A percentile compares a stretch with the other conserved stretches of the same genome.
Evolutionary conservation across 805 yeast genomes (phyloP).

Genomic region (Nakazawaea ishiwadae): DNA sequence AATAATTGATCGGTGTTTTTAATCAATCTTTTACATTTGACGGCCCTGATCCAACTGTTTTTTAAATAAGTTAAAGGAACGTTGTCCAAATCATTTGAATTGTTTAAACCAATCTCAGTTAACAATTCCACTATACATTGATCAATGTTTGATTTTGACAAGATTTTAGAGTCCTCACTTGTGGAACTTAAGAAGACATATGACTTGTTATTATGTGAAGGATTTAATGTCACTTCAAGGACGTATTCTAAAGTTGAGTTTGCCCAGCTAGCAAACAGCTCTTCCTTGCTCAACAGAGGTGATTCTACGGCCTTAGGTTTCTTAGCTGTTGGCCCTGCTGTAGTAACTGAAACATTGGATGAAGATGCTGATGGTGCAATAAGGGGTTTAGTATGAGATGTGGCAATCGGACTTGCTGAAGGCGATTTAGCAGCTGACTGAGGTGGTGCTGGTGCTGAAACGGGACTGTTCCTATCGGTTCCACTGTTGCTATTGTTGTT

Average conservation of each 20-base stretch:
- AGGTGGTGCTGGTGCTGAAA: constrained; percentile 9
- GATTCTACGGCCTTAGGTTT: not conserved
- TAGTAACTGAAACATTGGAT: not conserved
- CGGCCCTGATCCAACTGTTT: constrained; percentile 38
- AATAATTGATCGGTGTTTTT: constrained; percentile 34
- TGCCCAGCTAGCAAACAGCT: constrained; percentile 38
- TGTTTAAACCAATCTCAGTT: constrained; percentile 45
- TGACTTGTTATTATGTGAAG: constrained; percentile 10
- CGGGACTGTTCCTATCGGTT: not conserved
- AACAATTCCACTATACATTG: constrained; percentile 49
- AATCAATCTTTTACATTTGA: constrained; percentile 36
- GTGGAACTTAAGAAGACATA: constrained; percentile 20
- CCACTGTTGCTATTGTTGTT: not conserved
- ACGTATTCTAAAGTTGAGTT: constrained; percentile 29
- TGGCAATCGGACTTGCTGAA: not conserved
- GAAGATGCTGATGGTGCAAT: not conserved
- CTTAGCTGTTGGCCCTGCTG: constrained; percentile 5
- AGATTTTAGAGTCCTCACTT: constrained; percentile 13
- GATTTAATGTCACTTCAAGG: constrained; percentile 30
- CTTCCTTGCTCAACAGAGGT: constrained; percentile 14
- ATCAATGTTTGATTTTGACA: constrained; percentile 37
- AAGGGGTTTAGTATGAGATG: not conserved
- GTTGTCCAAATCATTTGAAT: constrained; percentile 14
- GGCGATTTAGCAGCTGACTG: constrained; percentile 1
- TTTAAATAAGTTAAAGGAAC: constrained; percentile 44